Percentiles rank a stretch among this genome's conserved stretches.
These are phyloP conservation scores for Marasmius fiardii DNA, from an alignment of 1,284 basidiomycete species.

Conservation along the genomic window DNA sequence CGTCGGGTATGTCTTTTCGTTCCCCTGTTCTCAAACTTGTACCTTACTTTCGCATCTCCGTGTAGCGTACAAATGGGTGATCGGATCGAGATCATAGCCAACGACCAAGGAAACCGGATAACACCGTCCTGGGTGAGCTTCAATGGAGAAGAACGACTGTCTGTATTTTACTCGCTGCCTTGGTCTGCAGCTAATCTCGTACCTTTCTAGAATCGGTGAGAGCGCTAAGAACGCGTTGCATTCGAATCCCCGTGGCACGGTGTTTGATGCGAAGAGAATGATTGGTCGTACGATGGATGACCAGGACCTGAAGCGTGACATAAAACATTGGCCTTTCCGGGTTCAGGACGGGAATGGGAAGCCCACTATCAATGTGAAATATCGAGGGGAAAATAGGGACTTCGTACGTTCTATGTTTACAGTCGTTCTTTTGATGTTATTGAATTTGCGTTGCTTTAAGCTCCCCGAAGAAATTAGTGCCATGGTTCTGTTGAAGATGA, in stretches of 20 bases:
- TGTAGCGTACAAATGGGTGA: constrained; percentile 74
- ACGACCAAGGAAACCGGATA: constrained; percentile 84
- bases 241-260: constrained; percentile 75
- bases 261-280: constrained; percentile 85
- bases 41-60: not conserved
- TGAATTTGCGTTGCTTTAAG: constrained; percentile 32
- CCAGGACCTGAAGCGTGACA: constrained; percentile 58
- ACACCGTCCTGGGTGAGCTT: constrained; percentile 81
- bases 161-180: constrained; percentile 16
- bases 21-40: not conserved
- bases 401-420: constrained; percentile 42
- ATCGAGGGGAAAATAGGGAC: constrained; percentile 70
- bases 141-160: constrained; percentile 73
- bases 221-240: constrained; percentile 58
- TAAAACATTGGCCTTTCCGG: constrained; percentile 70
- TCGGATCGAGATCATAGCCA: constrained; percentile 81
- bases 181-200: not conserved
- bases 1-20: constrained; percentile 38
- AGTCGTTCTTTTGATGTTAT: not conserved
- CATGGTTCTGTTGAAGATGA: constrained; percentile 98
- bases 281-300: constrained; percentile 71
- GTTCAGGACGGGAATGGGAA: constrained; percentile 66
- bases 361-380: constrained; percentile 71
- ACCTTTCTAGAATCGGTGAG: constrained; percentile 43
- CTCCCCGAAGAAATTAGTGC: constrained; percentile 97